These are phyloP conservation scores for Chytridium lagenaria DNA, from an alignment of 371 early-diverging fungal genomes.

Conservation along the genomic window DNA sequence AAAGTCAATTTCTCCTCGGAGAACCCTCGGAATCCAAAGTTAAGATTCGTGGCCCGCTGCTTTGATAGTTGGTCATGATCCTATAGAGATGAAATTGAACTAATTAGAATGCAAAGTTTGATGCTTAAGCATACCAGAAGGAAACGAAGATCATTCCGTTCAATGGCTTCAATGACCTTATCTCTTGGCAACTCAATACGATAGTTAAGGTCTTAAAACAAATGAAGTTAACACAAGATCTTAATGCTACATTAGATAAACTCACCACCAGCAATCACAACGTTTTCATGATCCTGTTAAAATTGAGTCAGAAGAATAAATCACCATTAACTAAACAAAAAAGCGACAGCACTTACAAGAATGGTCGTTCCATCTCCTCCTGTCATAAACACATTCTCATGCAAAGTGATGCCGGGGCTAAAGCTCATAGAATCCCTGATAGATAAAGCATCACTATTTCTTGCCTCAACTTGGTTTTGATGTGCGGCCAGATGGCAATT, in stretches of 20 bases:
- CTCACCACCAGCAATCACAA: conserved; percentile 32
- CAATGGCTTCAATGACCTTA: conserved; percentile 59
- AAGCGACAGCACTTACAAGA: conserved; percentile 42
- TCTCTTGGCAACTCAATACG: conserved; percentile 74
- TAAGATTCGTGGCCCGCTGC: conserved; percentile 57
- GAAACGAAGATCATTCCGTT: conserved; percentile 37
- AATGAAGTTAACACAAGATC: conserved; percentile 50
- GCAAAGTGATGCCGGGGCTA: conserved; percentile 16
- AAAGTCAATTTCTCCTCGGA: conserved; percentile 70
- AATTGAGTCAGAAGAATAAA: conserved; percentile 8
- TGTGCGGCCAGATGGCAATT: conserved; percentile 89
- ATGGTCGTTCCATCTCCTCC: conserved; percentile 73
- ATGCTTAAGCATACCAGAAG: conserved; percentile 44
- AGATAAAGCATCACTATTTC: conserved; percentile 76
- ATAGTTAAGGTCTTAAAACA: conserved; percentile 83
- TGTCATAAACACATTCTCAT: conserved; percentile 47
- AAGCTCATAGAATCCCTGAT: conserved; percentile 73
- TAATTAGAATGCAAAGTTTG: not conserved
- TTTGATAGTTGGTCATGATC: conserved; percentile 70
- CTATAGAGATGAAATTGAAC: conserved; percentile 45
- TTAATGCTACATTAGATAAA: conserved; percentile 47
- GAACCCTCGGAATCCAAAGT: conserved; percentile 68
- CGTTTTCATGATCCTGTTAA: conserved; percentile 74
- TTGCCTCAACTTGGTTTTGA: conserved; percentile 69
- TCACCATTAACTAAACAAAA: conserved; percentile 9